Base-by-base conservation (phyloP, 2,329 filamentous ascomycete genomes). In the Cordyceps pruinosa region DNA sequence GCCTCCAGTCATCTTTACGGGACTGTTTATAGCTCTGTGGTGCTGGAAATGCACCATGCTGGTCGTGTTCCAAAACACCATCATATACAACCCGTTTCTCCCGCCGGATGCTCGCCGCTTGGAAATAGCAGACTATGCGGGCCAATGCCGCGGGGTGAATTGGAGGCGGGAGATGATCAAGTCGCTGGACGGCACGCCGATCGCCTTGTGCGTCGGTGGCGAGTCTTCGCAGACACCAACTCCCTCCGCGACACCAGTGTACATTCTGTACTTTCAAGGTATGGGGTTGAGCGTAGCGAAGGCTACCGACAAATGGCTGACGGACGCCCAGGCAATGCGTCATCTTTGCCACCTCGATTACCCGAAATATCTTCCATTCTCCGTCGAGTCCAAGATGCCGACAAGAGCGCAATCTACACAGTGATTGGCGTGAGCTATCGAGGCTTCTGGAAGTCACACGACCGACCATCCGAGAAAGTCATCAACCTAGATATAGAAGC, bases 81-180 rank as follows among this genome's bases (percentile, higher is more conserved):
- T 92, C 66, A 87, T 92, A 59, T 92, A 91, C 71, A 90, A 90
- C 75, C 87, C 88, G 0, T 87, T 86, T 46, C 72, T 91, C 51
- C 87, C 88, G 19, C 88, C 88, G 2, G 87, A 87, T 65, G 78
- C 88, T 0, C 79, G 87, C 17, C 77, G 79, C 25, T 86, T 91
- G 72, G 83, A 73, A 57, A 85, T 92, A 37, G 72, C 74, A 3
- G 82, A 88, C 63, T 90, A 89, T 66, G 73, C 74, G 26, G 67
- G 69, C 4, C 75, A 80, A 37, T 89, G 85, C 61, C 73, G 72
- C 26, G 83, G 83, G 0, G 74, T 91, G n/a, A 59, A 66, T 39
- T 93, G 89, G 89, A 70, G 75, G n/a, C 84, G 89, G 64, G 77
- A 82, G 62, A 77, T 77, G 39, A 83, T 84, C 37, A 72, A 72